Conservation (phyloP, 1,284 basidiomycete species). For the Termitomyces sp. region DNA sequence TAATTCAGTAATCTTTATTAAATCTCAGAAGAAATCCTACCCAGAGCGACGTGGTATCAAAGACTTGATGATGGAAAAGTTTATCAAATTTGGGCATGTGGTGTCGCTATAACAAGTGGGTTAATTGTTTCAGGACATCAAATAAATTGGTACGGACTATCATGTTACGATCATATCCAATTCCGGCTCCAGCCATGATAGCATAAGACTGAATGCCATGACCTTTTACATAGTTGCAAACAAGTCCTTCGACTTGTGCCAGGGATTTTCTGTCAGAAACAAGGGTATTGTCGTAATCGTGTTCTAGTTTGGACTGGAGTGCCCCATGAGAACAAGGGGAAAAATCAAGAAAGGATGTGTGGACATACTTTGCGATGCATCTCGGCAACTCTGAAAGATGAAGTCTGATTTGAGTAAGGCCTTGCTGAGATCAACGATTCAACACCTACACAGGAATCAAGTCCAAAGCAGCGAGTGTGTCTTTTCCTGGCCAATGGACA, state of each 20-base stretch:
- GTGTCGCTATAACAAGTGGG: background rate
- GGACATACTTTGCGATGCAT: background rate
- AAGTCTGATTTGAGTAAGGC: background rate
- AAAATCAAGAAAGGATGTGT: background rate
- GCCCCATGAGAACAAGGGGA: background rate
- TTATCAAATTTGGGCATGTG: conserved; percentile 4
- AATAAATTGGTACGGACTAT: background rate
- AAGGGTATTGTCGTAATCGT: background rate
- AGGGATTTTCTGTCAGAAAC: background rate
- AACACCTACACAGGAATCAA: background rate
- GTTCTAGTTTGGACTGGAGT: background rate
- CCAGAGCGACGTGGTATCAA: conserved; percentile 4
- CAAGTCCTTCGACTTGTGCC: background rate
- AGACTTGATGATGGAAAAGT: conserved; percentile 3
- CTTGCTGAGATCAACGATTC: background rate
- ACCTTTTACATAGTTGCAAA: background rate
- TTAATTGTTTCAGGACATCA: background rate
- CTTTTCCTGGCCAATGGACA: conserved; percentile 4
- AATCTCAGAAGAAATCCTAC: background rate
- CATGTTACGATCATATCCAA: conserved; percentile 3
- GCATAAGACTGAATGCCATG: background rate
- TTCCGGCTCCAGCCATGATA: conserved; percentile 3
- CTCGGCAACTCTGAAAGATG: background rate
- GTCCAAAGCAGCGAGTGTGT: background rate
- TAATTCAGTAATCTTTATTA: background rate